These are phyloP conservation scores for Citeromyces hawaiiensis DNA, from an alignment of 1,139 yeast genomes.

Conservation along the genomic window DNA sequence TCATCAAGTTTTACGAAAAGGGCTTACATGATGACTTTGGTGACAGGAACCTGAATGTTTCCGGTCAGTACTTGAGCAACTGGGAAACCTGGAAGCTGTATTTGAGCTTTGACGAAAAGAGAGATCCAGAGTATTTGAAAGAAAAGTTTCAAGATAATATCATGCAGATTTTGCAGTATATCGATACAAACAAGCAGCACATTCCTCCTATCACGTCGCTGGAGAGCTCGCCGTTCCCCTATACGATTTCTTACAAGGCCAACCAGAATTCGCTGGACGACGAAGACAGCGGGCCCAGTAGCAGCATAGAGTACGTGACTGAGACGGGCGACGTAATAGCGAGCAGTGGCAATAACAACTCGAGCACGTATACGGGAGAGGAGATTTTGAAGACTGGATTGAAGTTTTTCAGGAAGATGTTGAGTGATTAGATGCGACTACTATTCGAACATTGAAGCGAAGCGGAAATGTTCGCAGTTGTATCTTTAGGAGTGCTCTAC, in stretches of 20 bases:
- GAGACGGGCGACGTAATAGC: slow-evolving; percentile 10
- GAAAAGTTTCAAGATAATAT: slow-evolving; percentile 19
- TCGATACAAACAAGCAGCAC: slow-evolving; percentile 45
- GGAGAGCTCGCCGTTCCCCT: slow-evolving; percentile 59
- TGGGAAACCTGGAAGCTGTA: slow-evolving; percentile 38
- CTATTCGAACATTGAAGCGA: too few relatives aligned
- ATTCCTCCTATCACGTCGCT: slow-evolving; percentile 65
- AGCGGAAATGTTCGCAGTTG: too few relatives aligned
- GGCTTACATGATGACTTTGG: not conserved
- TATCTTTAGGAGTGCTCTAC: too few relatives aligned
- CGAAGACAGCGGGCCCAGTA: slow-evolving; percentile 3
- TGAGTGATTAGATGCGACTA: slow-evolving; percentile 5
- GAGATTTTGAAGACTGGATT: slow-evolving; percentile 18
- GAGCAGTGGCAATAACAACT: slow-evolving; percentile 2
- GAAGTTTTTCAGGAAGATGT: slow-evolving; percentile 27
- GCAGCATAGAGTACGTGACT: slow-evolving; percentile 13
- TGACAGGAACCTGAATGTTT: not conserved
- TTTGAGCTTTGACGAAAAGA: slow-evolving; percentile 8
- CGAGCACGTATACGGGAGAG: slow-evolving; percentile 26
- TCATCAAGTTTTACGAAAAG: slow-evolving; percentile 14
- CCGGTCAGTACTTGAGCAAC: slow-evolving; percentile 10
- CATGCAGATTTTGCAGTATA: slow-evolving; percentile 31
- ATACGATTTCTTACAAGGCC: slow-evolving; percentile 18
- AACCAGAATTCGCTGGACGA: not conserved
- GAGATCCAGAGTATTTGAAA: not conserved